A percentile compares a stretch with the other conserved stretches of the same genome.
Evolutionary conservation across 2,329 filamentous ascomycete species (phyloP).

Genomic region (Penicillium sp.): DNA sequence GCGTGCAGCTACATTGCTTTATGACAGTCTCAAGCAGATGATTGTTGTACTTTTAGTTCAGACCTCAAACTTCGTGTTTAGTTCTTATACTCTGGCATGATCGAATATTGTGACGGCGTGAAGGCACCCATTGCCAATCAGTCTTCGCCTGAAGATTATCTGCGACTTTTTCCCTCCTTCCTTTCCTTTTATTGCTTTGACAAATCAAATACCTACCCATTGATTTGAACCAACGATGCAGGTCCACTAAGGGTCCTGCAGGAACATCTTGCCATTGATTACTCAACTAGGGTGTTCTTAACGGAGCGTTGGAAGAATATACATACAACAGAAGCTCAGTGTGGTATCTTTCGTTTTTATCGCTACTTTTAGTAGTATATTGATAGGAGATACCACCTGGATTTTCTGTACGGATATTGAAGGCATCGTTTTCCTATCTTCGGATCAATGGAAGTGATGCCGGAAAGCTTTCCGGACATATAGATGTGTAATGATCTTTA

Average conservation of each 20-base stretch:
- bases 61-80: neutral
- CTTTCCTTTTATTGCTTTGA: slow-evolving; percentile 12
- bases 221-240: slow-evolving; percentile 63
- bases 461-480: slow-evolving; percentile 40
- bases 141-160: neutral
- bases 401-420: slow-evolving; percentile 28
- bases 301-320: slow-evolving; percentile 77
- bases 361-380: slow-evolving; percentile 12
- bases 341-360: slow-evolving; percentile 18
- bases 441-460: slow-evolving; percentile 32
- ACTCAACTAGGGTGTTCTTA: slow-evolving; percentile 64
- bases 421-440: slow-evolving; percentile 33
- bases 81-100: neutral
- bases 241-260: slow-evolving; percentile 63
- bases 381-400: slow-evolving; percentile 10
- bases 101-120: neutral
- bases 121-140: neutral
- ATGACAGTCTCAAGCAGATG: slow-evolving; percentile 3
- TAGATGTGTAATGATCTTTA: neutral
- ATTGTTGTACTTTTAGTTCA: neutral
- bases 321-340: slow-evolving; percentile 16
- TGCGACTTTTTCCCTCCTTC: slow-evolving; percentile 11
- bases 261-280: slow-evolving; percentile 55
- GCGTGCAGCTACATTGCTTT: neutral
- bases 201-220: no score